Evolutionary conservation across 192 early-diverging fungal species (phyloP), one percentile per base, ranked within the genome.

Genomic region (Coemansia pectinata): DNA sequence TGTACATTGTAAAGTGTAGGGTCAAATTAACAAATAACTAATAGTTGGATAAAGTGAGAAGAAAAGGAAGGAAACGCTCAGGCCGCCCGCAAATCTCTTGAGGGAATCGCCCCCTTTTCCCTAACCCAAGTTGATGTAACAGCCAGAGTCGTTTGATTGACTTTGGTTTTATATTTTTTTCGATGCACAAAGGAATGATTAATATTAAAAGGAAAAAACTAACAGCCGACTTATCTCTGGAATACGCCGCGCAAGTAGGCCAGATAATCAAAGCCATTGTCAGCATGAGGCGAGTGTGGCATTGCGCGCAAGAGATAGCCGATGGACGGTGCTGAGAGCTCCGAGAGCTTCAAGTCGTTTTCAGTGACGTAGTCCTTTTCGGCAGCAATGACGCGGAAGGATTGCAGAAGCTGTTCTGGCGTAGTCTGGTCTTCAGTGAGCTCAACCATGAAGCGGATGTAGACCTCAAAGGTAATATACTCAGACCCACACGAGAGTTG

Each of bases 401-500:
- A 91, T 45, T 91, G 88, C 33, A 86, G 84, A 19, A 96, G 84
- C 81, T 96, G 93, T 47, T 96, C 92, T 7, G 91, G 90, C 39
- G 90, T 93, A 5, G 93, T 90, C 66, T 95, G 92, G 78, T 96
- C 95, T 78, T 98, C 95, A 45, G 94, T 93, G 8, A 95, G 86
- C 34, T 86, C 87, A 1, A 91, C 87, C 89, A 95, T 89, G 69
- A 90, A 96, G 38, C 88, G 86, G 67, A 97, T 93, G 67, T 95
- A 97, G 76, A 92, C 90, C 63, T 96, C 92, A 72, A 97, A 97
- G 10, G 90, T 86, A 19, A 94, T 88, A 29, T 91, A 86, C 33
- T 88, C 85, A 17, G 73, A 73, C 25, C 88, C 88, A 48, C 87
- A 82, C 9, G 88, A 77, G 31, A 90, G 85, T 29, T 88, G 83